Base-by-base conservation (phyloP, 345 rosid species). In the Turritis glabra region DNA sequence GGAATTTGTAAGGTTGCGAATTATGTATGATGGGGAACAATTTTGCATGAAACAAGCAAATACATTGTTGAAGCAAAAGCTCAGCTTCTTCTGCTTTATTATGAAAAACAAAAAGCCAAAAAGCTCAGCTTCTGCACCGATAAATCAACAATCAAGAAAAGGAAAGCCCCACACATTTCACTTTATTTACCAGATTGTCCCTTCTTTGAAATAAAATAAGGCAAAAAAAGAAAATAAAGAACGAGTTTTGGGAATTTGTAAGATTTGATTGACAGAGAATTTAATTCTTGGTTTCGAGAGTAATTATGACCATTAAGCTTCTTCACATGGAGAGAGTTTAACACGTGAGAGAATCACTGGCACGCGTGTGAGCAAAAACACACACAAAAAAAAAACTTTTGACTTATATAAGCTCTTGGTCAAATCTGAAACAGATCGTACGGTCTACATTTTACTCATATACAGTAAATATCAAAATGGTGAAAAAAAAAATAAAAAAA, bases 251-350 rank as follows among this genome's bases (percentile, higher is more conserved):
- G 60, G 68, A 48, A 50, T 18, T 72, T 26, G 69, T 38, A 19
- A 52, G 37, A 53, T 53, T 55, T 61, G 51, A 61, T 32, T 64
- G 25, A 23, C 26, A 68, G 19, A 63, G 55, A 64, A 46, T 27
- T 64, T 44, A 69, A 56, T 35, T 60, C 52, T 50, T 50, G 53
- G 60, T 72, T 50, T 8, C n/a, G 41, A 51, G 51, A 18, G 61
- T 67, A 48, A 48, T 58, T 74, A 74, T 74, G 78, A 67, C 17
- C 72, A 74, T 74, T 67, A 57, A 66, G 67, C 73, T 47, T 56
- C 60, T 74, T 74, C 78, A 74, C 78, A 35, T 74, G 78, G 23
- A 66, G 59, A 18, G 5, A 15, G 14, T 19, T 33, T 43, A 17
- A 37, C 78, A 66, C 72, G 78, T 74, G 78, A 66, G 78, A 66